Evolutionary conservation across 768 basidiomycete species (phyloP).

Genomic region (Lentinula raphanica): DNA sequence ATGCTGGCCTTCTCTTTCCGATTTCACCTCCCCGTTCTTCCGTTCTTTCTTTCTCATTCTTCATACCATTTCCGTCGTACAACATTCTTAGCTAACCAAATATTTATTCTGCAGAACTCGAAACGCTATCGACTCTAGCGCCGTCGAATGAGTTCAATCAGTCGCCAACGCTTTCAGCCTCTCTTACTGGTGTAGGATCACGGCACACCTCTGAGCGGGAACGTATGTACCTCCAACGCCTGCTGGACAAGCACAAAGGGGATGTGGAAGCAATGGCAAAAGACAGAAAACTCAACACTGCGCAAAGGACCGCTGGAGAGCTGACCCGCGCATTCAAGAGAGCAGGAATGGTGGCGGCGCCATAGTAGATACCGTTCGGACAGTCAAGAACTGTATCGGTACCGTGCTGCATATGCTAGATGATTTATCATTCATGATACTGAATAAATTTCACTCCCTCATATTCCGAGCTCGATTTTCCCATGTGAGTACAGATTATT

Average conservation of each 20-base stretch:
- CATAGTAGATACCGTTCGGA: background rate
- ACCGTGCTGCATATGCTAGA: background rate
- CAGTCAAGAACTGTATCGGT: background rate
- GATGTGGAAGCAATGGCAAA: constrained; percentile 74
- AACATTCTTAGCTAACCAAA: constrained; percentile 1
- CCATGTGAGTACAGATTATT: too few species aligned
- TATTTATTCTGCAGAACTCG: constrained; percentile 40
- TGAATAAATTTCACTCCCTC: too few species aligned
- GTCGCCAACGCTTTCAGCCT: constrained; percentile 32
- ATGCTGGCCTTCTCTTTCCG: constrained; percentile 2
- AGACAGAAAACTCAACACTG: constrained; percentile 74
- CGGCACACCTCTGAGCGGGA: constrained; percentile 72
- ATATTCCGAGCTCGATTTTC: too few species aligned
- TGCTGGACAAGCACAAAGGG: constrained; percentile 64
- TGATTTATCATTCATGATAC: too few species aligned
- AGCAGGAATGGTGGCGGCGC: constrained; percentile 34
- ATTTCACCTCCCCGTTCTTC: constrained; percentile 3
- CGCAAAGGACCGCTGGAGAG: constrained; percentile 82
- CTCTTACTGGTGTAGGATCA: constrained; percentile 36
- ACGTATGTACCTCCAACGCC: constrained; percentile 52
- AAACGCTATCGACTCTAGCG: constrained; percentile 46
- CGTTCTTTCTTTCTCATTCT: background rate
- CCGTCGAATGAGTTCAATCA: constrained; percentile 15
- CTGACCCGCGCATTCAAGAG: constrained; percentile 57
- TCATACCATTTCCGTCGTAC: background rate